phyloP scores from a whole-genome alignment of 768 basidiomycete genomes.

The Podaxis pistillaris region DNA sequence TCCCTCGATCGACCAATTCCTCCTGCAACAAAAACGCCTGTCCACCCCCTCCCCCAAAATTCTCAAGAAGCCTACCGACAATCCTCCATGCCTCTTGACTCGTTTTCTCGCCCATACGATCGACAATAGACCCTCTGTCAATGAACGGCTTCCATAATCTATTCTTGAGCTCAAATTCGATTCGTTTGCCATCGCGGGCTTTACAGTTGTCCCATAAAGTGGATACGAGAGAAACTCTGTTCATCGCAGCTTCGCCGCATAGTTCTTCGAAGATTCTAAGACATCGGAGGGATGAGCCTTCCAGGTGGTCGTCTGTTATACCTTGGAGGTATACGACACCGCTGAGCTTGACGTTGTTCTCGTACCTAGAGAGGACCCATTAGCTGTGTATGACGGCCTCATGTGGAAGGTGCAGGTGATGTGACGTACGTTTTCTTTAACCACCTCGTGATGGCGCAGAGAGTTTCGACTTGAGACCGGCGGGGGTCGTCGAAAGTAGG shows the following conservation, averaged over 20 bases:
- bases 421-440: constrained; percentile 14
- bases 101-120: too few relatives aligned
- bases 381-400: not conserved
- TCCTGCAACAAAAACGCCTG: too few relatives aligned
- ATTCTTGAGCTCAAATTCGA: constrained; percentile 22
- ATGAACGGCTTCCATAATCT: constrained; percentile 49
- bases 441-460: constrained; percentile 16
- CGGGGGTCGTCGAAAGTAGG: constrained; percentile 34
- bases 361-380: not conserved
- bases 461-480: constrained; percentile 17
- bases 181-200: constrained; percentile 22
- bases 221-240: constrained; percentile 31
- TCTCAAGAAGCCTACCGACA: too few relatives aligned
- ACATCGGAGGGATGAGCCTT: constrained; percentile 18
- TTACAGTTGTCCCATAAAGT: constrained; percentile 36
- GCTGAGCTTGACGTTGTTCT: constrained; percentile 1
- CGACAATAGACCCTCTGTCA: constrained; percentile 34
- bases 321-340: constrained; percentile 16
- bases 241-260: constrained; percentile 24
- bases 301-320: constrained; percentile 13
- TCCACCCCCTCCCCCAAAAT: too few relatives aligned
- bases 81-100: too few relatives aligned
- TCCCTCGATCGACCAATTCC: too few relatives aligned
- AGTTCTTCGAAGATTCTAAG: constrained; percentile 30
- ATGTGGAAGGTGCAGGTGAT: too few relatives aligned